Conservation (phyloP, 176 grass and related monocot species). For the Bolboschoenus planiculmis region DNA sequence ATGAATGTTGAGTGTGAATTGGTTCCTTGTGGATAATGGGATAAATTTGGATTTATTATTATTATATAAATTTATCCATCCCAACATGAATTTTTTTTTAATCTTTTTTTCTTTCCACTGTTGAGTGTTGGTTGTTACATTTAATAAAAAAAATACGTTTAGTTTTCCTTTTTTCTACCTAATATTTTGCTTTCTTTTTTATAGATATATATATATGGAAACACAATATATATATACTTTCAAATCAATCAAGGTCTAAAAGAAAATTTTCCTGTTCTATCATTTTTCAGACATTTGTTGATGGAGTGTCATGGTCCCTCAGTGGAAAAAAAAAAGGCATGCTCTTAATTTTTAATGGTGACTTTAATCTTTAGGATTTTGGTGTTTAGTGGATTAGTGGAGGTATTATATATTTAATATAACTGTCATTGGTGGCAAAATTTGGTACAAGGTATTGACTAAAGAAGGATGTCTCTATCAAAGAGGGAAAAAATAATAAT, state of each 20-base stretch:
- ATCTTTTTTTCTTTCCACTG: not conserved
- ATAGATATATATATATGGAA: no score
- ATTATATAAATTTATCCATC: not conserved
- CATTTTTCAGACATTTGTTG: not conserved
- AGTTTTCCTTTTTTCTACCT: no score
- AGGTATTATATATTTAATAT: conserved; percentile 5
- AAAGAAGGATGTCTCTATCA: not conserved
- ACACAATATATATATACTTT: no score
- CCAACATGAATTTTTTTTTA: not conserved
- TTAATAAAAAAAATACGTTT: no score
- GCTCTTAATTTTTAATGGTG: conserved; percentile 8
- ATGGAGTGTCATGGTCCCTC: conserved; percentile 25
- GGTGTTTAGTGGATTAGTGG: conserved; percentile 5
- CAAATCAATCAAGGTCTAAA: not conserved
- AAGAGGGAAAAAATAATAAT: not conserved
- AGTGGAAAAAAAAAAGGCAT: conserved; percentile 23
- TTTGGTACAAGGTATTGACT: conserved; percentile 20
- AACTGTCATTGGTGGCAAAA: conserved; percentile 23
- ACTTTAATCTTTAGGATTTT: conserved; percentile 13
- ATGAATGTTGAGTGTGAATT: not conserved
- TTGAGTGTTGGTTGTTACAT: not conserved
- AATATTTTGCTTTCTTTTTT: not conserved
- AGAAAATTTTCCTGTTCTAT: not conserved
- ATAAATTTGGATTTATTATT: not conserved
- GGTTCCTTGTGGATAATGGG: not conserved